phyloP scores from a whole-genome alignment of 805 yeast genomes.

The Lipomyces starkeyi region DNA sequence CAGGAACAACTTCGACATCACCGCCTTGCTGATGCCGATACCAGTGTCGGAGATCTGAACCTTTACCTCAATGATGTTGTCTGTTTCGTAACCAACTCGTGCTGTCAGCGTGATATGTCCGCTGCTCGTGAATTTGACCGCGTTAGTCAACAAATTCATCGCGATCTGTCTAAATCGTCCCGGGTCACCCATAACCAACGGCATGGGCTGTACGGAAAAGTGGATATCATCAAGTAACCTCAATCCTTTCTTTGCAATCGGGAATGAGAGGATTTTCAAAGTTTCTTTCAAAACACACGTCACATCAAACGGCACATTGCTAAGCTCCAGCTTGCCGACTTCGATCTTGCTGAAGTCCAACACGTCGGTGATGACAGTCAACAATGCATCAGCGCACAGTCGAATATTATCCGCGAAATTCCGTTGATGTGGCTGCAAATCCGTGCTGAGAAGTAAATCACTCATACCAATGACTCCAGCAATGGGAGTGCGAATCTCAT shows the following conservation, averaged over 20 bases:
- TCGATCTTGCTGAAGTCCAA: constrained; percentile 61
- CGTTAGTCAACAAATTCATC: constrained; percentile 60
- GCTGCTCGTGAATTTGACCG: constrained; percentile 56
- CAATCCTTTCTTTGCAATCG: constrained; percentile 52
- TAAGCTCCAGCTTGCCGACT: constrained; percentile 58
- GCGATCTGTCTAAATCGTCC: constrained; percentile 58
- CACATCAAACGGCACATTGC: constrained; percentile 53
- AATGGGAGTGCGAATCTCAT: constrained; percentile 63
- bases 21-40: constrained; percentile 57
- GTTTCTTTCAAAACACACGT: constrained; percentile 55
- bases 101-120: constrained; percentile 53
- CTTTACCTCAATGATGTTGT: constrained; percentile 42
- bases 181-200: constrained; percentile 54
- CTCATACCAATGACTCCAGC: constrained; percentile 58
- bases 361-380: constrained; percentile 60
- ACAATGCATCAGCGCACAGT: constrained; percentile 57
- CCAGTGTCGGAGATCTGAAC: constrained; percentile 56
- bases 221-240: constrained; percentile 55
- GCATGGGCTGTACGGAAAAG: constrained; percentile 46
- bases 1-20: constrained; percentile 55
- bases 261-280: constrained; percentile 56
- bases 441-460: constrained; percentile 57
- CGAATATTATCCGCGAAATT: constrained; percentile 61
- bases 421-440: constrained; percentile 51
- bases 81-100: constrained; percentile 47